A percentile compares a stretch with the other conserved stretches of the same genome.
Conservation (phyloP, 176 grass and related monocot species). For the Aegilops bicornis region DNA sequence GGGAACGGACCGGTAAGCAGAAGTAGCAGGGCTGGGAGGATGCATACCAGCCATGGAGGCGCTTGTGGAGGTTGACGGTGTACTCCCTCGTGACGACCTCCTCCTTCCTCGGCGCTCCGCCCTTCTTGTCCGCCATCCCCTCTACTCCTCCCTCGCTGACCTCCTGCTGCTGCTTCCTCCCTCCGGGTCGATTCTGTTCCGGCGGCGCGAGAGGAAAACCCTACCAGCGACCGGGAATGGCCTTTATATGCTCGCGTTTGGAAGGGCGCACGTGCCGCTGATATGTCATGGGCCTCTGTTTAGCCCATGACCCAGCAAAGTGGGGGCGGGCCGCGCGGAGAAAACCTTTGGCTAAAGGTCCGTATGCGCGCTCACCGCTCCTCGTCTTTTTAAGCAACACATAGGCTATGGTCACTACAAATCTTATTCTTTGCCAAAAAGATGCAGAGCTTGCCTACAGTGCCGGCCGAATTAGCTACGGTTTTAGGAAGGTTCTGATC, state of each 20-base stretch:
- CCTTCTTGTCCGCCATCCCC: constrained; percentile 62
- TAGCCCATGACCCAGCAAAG: not conserved
- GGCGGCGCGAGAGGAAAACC: constrained; percentile 56
- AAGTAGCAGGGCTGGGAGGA: not conserved
- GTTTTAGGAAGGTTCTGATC: too few species aligned
- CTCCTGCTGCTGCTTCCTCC: not conserved
- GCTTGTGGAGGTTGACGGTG: constrained; percentile 91
- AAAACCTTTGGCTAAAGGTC: not conserved
- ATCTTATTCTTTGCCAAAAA: too few species aligned
- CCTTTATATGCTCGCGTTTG: not conserved
- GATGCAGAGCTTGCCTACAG: too few species aligned
- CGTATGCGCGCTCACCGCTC: too few species aligned
- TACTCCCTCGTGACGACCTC: constrained; percentile 87
- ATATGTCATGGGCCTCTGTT: not conserved
- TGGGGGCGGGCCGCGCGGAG: not conserved
- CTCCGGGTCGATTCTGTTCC: not conserved
- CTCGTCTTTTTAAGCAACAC: too few species aligned
- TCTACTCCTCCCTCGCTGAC: constrained; percentile 8
- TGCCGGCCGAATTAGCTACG: too few species aligned
- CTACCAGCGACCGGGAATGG: not conserved
- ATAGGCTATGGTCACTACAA: too few species aligned
- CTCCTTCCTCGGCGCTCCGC: constrained; percentile 62
- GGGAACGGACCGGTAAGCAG: not conserved
- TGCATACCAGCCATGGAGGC: constrained; percentile 90
- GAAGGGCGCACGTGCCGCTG: not conserved